phyloP scores from a whole-genome alignment of 495 filamentous ascomycete genomes.

The Pseudoneurospora amorphoporcata region DNA sequence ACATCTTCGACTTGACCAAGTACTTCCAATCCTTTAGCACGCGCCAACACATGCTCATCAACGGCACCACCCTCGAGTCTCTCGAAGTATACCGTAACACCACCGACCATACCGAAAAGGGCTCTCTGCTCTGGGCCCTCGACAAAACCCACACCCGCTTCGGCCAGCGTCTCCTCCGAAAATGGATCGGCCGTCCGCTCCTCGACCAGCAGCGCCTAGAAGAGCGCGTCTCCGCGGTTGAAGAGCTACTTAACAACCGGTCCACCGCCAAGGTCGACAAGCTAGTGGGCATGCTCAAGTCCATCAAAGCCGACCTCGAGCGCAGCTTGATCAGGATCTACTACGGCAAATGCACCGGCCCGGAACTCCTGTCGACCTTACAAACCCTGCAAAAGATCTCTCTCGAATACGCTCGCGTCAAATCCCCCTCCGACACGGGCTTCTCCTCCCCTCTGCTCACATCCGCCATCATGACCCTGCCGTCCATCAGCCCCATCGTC shows the following conservation, averaged over 20 bases:
- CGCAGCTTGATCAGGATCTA: slow-evolving; percentile 90
- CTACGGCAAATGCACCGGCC: slow-evolving; percentile 87
- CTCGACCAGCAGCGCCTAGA: slow-evolving; percentile 69
- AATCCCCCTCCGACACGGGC: slow-evolving; percentile 53
- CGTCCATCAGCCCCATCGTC: slow-evolving; percentile 61
- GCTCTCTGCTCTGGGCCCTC: slow-evolving; percentile 90
- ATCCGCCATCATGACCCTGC: slow-evolving; percentile 64
- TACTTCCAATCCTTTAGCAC: slow-evolving; percentile 97
- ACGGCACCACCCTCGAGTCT: slow-evolving; percentile 88
- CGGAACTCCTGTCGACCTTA: slow-evolving; percentile 75
- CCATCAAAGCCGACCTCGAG: slow-evolving; percentile 75
- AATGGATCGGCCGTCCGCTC: slow-evolving; percentile 91
- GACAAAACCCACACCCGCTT: slow-evolving; percentile 89
- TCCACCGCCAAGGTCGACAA: slow-evolving; percentile 60
- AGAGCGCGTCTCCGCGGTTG: slow-evolving; percentile 77
- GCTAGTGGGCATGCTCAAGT: slow-evolving; percentile 55
- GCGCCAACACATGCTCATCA: slow-evolving; percentile 89
- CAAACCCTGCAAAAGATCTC: slow-evolving; percentile 78
- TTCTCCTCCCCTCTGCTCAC: slow-evolving; percentile 65
- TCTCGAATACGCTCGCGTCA: slow-evolving; percentile 58
- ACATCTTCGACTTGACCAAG: slow-evolving; percentile 93
- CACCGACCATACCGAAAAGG: slow-evolving; percentile 76
- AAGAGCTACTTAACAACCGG: slow-evolving; percentile 68
- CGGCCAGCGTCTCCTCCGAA: slow-evolving; percentile 76
- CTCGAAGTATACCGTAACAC: slow-evolving; percentile 94